Evolutionary conservation across 768 basidiomycete genomes (phyloP), one percentile per base, ranked within the genome.

Genomic region (Hysterangium stoloniferum): DNA sequence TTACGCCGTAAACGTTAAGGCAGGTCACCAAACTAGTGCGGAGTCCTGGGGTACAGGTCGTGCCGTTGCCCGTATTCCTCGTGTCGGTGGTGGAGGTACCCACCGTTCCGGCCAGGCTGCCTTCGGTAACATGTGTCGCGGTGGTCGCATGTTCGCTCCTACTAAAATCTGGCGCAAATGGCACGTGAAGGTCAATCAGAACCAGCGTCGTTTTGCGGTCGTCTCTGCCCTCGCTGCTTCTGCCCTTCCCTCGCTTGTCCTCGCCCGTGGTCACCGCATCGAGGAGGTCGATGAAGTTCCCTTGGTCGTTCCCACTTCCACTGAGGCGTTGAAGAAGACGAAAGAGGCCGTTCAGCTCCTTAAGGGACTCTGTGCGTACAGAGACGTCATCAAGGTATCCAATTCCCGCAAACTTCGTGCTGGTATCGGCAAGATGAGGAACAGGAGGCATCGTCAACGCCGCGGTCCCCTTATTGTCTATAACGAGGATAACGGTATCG

Each of bases 21-120:
- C 96, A 53, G 96, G 96, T 61, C 92, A 98, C 77, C 95, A 99
- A 73, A 98, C 96, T 60, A 88, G 84, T 55, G 95, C 96, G 56
- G 95, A 97, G 71, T 98, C 95, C 31, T 99, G 96, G 96, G 96
- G 96, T 72, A 99, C 96, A 59, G 96, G 96, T 84, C 93, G 96
- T 72, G 96, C 96, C 59, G 96, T 99, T 58, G 95, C 95, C 24
- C 96, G 96, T 93, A 98, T 99, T 66, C 96, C 96, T 70, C 95
- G 96, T 88, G 95, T 99, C 57, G 91, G 91, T 65, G 96, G 96
- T 66, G 87, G 89, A 66, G 96, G 96, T 70, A 98, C 96, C 60
- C 91, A 95, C 76, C 88, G 96, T 59, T 94, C 96, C 52, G 96
- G 96, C 54, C 95, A 94, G 86, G 96, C 91, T 68, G 96, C 96